A percentile compares a stretch with the other conserved stretches of the same genome.
Conservation (phyloP, 1,139 yeast species). For the Scheffersomyces parashehatae region DNA sequence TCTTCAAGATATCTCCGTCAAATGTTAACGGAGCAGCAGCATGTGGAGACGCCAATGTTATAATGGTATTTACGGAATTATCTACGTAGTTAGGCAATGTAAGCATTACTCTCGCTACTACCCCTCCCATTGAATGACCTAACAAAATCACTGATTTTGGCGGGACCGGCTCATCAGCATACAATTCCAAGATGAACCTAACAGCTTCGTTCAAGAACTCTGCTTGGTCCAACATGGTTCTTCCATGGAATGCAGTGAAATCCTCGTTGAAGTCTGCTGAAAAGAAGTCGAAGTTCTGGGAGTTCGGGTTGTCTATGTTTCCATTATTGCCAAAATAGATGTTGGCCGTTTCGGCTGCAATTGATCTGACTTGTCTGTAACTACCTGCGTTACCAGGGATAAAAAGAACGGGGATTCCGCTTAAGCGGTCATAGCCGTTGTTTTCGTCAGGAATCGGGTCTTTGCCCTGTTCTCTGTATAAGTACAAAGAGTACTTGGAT, state of each 20-base stretch:
- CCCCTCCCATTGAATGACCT: slow-evolving; percentile 98
- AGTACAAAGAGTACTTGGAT: slow-evolving; percentile 73
- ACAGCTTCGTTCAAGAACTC: slow-evolving; percentile 91
- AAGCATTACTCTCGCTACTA: slow-evolving; percentile 80
- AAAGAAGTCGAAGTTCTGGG: slow-evolving; percentile 68
- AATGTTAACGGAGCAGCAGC: slow-evolving; percentile 93
- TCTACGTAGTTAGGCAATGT: slow-evolving; percentile 74
- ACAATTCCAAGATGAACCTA: slow-evolving; percentile 68
- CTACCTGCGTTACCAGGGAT: slow-evolving; percentile 99
- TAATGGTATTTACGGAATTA: slow-evolving; percentile 75
- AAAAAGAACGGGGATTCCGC: slow-evolving; percentile 86
- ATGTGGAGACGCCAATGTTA: slow-evolving; percentile 93
- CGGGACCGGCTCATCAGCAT: slow-evolving; percentile 34
- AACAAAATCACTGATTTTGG: slow-evolving; percentile 78
- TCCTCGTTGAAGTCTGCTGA: slow-evolving; percentile 95
- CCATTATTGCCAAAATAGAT: slow-evolving; percentile 35
- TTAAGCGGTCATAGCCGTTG: slow-evolving; percentile 35
- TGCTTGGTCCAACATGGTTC: slow-evolving; percentile 91
- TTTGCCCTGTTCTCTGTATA: slow-evolving; percentile 75
- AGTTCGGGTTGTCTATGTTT: slow-evolving; percentile 24
- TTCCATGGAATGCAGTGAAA: slow-evolving; percentile 94
- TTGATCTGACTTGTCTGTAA: slow-evolving; percentile 82
- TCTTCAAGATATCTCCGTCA: slow-evolving; percentile 79
- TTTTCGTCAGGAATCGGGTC: slow-evolving; percentile 57
- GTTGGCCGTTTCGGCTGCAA: slow-evolving; percentile 77